Evolutionary conservation across 768 basidiomycete species (phyloP), one percentile per base, ranked within the genome.

Genomic region (Leucogyrophana mollusca): DNA sequence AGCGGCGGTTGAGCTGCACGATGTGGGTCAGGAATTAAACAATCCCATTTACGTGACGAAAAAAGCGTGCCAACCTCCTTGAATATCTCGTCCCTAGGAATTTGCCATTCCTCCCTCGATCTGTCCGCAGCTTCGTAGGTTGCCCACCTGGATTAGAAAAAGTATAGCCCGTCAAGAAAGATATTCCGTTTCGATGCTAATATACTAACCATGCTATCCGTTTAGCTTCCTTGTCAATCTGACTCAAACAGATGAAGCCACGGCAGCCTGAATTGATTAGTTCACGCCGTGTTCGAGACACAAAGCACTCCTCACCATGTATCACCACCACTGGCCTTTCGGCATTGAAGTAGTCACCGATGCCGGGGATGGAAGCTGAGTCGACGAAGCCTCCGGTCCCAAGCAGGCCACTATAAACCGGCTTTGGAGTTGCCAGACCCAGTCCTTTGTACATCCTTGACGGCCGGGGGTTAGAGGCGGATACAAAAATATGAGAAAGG

Each of bases 131-230:
- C 57, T 23, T 64, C 61, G 23, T 64, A 51, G 0, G 57, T 53
- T 24, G 64, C 59, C 64, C 61, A 64, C 62, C 64, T 64, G 36
- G 9, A 2, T 7, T n/a, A n/a, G n/a, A n/a, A n/a, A n/a, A n/a
- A 43, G 23, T 17, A 11, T 41, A 25, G 30, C 49, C 22, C 3
- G 34, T 40, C 18, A 18, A 41, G 6, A 10, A 7, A 16, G 22
- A 11, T 3, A 11, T 17, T 16, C 18, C 21, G 10, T 30, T 14
- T 17, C 24, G 10, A 24, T 8, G 4, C 8, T 22, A 9, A 7
- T 33, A 18, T 35, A 44, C 61, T 45, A 42, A 55, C 62, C 62
- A 64, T 32, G 52, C 55, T 4, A 56, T 57, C 23, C 53, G 56
- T 33, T 57, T 61, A 13, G 32, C 40, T 17, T 51, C 51, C 35